A percentile compares a stretch with the other conserved stretches of the same genome.
These are phyloP conservation scores for Tricholoma sp. DNA, from an alignment of 768 basidiomycete genomes.

Conservation along the genomic window DNA sequence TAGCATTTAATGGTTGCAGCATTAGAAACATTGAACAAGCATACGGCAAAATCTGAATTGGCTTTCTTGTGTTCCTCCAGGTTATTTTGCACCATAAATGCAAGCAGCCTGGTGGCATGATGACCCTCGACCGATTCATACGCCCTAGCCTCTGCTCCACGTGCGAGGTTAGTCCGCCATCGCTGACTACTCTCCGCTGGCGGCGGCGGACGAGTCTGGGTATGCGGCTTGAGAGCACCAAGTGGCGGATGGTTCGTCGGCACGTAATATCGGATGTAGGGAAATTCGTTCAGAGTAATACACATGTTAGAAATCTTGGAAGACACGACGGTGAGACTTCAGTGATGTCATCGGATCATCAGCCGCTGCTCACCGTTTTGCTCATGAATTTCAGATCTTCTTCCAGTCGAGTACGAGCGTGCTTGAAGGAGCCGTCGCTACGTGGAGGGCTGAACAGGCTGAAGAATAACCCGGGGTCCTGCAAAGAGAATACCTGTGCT, in stretches of 20 bases:
- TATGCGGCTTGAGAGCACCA: slow-evolving; percentile 71
- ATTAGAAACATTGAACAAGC: slow-evolving; percentile 22
- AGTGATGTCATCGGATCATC: not conserved
- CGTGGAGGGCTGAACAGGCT: slow-evolving; percentile 84
- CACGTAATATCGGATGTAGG: slow-evolving; percentile 88
- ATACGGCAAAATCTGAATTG: slow-evolving; percentile 85
- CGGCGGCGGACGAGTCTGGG: slow-evolving; percentile 59
- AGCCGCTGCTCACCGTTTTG: slow-evolving; percentile 51
- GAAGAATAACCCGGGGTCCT: slow-evolving; percentile 78
- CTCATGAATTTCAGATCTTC: slow-evolving; percentile 79
- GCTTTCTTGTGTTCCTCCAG: slow-evolving; percentile 83
- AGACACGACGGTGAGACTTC: not conserved
- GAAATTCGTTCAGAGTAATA: slow-evolving; percentile 87
- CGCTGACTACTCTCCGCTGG: slow-evolving; percentile 58
- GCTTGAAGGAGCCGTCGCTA: slow-evolving; percentile 57
- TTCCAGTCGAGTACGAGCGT: slow-evolving; percentile 71
- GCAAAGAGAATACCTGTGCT: slow-evolving; percentile 77
- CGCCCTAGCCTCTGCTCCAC: slow-evolving; percentile 63
- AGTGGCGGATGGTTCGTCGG: slow-evolving; percentile 80
- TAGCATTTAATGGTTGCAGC: slow-evolving; percentile 1
- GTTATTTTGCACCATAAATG: slow-evolving; percentile 76
- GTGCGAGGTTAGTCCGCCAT: slow-evolving; percentile 80
- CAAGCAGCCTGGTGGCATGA: slow-evolving; percentile 75
- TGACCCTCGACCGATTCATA: slow-evolving; percentile 70
- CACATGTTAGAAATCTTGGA: slow-evolving; percentile 81